phyloP scores from a whole-genome alignment of 768 basidiomycete species.

The Tricholoma furcatifolium region DNA sequence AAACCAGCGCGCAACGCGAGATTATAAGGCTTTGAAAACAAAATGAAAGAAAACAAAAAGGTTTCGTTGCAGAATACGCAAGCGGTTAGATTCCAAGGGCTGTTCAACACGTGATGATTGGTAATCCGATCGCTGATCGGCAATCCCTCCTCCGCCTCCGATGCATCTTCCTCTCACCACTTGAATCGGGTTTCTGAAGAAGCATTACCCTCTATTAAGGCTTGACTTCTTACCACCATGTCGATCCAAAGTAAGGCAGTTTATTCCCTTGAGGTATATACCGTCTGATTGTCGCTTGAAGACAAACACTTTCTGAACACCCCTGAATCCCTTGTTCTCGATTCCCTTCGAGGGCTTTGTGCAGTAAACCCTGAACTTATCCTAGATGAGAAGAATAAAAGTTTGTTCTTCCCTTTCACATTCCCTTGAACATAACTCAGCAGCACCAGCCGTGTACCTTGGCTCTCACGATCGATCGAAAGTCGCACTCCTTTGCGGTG shows the following conservation, averaged over 20 bases:
- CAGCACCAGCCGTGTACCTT: constrained; percentile 57
- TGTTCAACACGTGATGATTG: constrained; percentile 5
- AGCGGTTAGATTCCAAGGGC: constrained; percentile 2
- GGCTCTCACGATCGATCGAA: constrained; percentile 55
- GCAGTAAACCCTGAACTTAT: constrained; percentile 68
- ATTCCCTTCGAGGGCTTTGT: constrained; percentile 75
- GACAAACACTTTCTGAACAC: constrained; percentile 81
- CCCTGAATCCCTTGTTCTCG: constrained; percentile 67
- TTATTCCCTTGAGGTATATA: background rate
- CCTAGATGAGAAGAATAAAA: constrained; percentile 71
- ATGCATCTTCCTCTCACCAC: background rate
- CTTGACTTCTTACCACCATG: constrained; percentile 27
- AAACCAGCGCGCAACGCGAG: constrained; percentile 12
- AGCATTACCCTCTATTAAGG: background rate
- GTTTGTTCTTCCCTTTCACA: constrained; percentile 32
- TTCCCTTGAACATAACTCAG: constrained; percentile 11
- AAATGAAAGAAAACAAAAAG: constrained; percentile 15
- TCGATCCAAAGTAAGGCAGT: constrained; percentile 34
- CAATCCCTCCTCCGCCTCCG: constrained; percentile 1
- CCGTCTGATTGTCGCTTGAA: constrained; percentile 10
- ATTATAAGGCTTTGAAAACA: constrained; percentile 7
- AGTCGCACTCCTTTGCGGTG: constrained; percentile 80
- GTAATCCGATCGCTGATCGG: constrained; percentile 1
- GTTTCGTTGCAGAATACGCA: constrained; percentile 5
- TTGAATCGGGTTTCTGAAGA: too few relatives aligned